Base-by-base conservation (phyloP, 164 flowering plant species). In the Echeveria elegans region DNA sequence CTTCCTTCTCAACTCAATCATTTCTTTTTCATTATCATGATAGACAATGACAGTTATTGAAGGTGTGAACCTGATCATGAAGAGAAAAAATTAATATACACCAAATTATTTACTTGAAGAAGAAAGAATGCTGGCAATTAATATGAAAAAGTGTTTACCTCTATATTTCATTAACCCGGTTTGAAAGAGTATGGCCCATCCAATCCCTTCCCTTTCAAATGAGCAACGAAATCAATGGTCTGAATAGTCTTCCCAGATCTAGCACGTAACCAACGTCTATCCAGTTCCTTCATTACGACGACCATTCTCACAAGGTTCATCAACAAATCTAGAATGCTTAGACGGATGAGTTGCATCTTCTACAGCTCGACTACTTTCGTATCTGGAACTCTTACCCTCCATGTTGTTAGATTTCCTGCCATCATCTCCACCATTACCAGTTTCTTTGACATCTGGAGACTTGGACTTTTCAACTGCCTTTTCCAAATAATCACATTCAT, bases 211-310 rank as follows among this genome's bases (percentile, higher is more conserved):
- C 92, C 96, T 73, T 89, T 95, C 56, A 95, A 72, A 78, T 95
- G 99, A 24, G 97, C 85, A 73, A 95, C 88, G 75, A 95, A 90
- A 31, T 83, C 92, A 75, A 95, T 88, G 11, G 97, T 92, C 71
- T 95, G 99, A 72, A 95, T 89, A 1, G 99, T 95, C 82, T 95
- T 92, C 34, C 99, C 97, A 95, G 92, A 1, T 97, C 99, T 97
- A 95, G 92, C 79, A 92, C 97, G 78, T 95, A 97, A 9, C 97
- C 97, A 38, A 95, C 92, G 90, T 28, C 99, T 97, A 78, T 95
- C 92, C 11, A 92, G 80, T 28, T 97, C 99, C n/a, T n/a, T n/a
- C n/a, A n/a, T n/a, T n/a, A n/a, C n/a, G n/a, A n/a, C n/a, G n/a
- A n/a, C n/a, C n/a, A 84, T 95, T 95, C 81, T 92, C n/a, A n/a